Conservation (phyloP, 2,329 filamentous ascomycete species). For the Phaeosphaeria sp. region DNA sequence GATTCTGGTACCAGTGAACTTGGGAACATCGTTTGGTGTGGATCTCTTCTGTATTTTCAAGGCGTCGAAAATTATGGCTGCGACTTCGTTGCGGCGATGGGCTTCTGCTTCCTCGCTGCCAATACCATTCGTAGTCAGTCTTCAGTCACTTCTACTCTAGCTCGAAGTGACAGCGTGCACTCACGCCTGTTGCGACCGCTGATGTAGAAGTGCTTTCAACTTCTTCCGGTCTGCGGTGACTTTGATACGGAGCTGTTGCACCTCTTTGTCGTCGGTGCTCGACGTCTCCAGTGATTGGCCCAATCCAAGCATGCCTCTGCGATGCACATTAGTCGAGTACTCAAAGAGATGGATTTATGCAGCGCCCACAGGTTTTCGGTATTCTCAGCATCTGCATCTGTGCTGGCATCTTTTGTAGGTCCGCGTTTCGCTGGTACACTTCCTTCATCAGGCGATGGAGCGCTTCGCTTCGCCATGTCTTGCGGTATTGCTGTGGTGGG, state of each 20-base stretch:
- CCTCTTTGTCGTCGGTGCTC: slow-evolving; percentile 26
- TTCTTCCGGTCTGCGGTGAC: slow-evolving; percentile 22
- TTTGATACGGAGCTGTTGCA: slow-evolving; percentile 27
- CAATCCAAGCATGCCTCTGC: slow-evolving; percentile 30
- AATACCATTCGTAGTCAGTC: not conserved
- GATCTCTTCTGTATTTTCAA: slow-evolving; percentile 19
- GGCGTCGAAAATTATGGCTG: slow-evolving; percentile 21
- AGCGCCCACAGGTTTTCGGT: slow-evolving; percentile 36
- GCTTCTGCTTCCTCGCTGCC: slow-evolving; percentile 23
- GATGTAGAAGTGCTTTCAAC: slow-evolving; percentile 23
- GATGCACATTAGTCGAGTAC: slow-evolving; percentile 1
- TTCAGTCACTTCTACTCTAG: not conserved
- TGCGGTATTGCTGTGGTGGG: not conserved
- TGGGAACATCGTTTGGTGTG: slow-evolving; percentile 3
- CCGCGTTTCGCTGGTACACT: not conserved
- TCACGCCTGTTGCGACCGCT: slow-evolving; percentile 28
- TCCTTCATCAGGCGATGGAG: slow-evolving; percentile 1
- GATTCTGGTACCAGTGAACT: slow-evolving; percentile 20
- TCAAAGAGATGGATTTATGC: not conserved
- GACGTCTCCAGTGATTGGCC: slow-evolving; percentile 24
- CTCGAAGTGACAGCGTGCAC: slow-evolving; percentile 3
- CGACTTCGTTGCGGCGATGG: slow-evolving; percentile 29
- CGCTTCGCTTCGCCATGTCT: slow-evolving; percentile 23
- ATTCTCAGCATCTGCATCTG: slow-evolving; percentile 12
- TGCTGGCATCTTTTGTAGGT: slow-evolving; percentile 3